Base-by-base conservation (phyloP, 2,329 filamentous ascomycete genomes). In the Aspergillus sp. region DNA sequence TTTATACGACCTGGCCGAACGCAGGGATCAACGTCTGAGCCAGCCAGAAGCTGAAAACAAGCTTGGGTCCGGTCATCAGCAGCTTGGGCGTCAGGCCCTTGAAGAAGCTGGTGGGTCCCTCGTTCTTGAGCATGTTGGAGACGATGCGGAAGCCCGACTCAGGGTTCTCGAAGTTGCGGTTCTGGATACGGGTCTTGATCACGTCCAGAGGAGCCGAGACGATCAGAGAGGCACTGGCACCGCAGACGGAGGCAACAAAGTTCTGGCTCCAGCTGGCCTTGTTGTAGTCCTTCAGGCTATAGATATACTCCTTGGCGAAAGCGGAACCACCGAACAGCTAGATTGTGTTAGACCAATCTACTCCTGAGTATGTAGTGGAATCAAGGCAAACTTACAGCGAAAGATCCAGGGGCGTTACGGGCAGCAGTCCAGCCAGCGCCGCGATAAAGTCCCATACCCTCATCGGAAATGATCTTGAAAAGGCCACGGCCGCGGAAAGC, bases 1-100 rank as follows among this genome's bases (percentile, higher is more conserved):
- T 63, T 60, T 79, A 84, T 71, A 85, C 75, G 53, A 85, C 70
- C 73, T 85, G 84, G 66, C 84, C 89, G 73, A 97, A 97, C 36
- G 91, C 88, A 47, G 94, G 94, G 69, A 99, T 99, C 66, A 99
- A 80, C 26, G 94, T 97, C 81, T 99, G 94, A 52, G 94, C 94
- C 69, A 99, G 85, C 94, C 94, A 99, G 86, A 99, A 99, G 56
- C 92, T 96, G 81, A 99, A 99, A 58, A 97, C 94, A 55, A 99
- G 83, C 83, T 99, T 99, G 58, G 94, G 94, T 20, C 94, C 95
- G 14, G 94, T 99, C 94, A 99, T 99, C 67, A 99, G 82, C 60
- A 99, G 85, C 87, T 99, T 99, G 57, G 94, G 94, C 46, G 91
- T 88, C 60, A 99, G 77, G 41, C 94, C 94, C 84, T 99, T 99